phyloP scores from a whole-genome alignment of 2,329 filamentous ascomycete genomes.

The Colletotrichum sp. region DNA sequence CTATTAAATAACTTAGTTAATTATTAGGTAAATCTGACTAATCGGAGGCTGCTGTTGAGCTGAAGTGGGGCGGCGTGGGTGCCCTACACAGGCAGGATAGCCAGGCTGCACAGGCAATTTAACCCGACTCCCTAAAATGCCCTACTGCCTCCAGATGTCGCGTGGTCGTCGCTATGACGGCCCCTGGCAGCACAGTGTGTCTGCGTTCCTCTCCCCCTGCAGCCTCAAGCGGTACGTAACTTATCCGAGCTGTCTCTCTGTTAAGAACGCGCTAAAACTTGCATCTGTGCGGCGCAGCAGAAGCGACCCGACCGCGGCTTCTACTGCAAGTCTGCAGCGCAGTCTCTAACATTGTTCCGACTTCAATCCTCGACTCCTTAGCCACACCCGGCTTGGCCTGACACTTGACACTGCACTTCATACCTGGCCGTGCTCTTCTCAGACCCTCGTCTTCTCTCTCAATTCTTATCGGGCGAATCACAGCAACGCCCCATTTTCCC shows the following conservation, averaged over 20 bases:
- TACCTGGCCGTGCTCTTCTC: neutral
- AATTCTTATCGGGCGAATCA: neutral
- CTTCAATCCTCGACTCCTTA: neutral
- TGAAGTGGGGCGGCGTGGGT: no score
- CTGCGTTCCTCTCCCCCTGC: neutral
- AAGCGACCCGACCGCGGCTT: neutral
- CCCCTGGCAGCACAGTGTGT: slow-evolving; percentile 12
- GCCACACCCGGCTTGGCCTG: neutral
- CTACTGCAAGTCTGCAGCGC: neutral
- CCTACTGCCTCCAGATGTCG: neutral
- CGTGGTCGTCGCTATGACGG: neutral
- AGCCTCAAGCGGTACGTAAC: neutral
- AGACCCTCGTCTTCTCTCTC: neutral
- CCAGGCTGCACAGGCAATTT: no score
- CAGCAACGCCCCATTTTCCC: neutral
- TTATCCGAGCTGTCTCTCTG: neutral
- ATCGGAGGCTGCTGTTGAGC: no score
- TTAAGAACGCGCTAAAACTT: slow-evolving; percentile 11
- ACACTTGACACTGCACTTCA: neutral
- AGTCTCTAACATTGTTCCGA: slow-evolving; percentile 15
- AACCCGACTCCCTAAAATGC: no score
- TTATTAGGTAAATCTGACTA: no score
- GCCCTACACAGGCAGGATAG: no score
- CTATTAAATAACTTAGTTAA: no score
- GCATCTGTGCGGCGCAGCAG: slow-evolving; percentile 16